Conservation (phyloP, 2,329 filamentous ascomycete species). For the Dothideomycetes sp. region DNA sequence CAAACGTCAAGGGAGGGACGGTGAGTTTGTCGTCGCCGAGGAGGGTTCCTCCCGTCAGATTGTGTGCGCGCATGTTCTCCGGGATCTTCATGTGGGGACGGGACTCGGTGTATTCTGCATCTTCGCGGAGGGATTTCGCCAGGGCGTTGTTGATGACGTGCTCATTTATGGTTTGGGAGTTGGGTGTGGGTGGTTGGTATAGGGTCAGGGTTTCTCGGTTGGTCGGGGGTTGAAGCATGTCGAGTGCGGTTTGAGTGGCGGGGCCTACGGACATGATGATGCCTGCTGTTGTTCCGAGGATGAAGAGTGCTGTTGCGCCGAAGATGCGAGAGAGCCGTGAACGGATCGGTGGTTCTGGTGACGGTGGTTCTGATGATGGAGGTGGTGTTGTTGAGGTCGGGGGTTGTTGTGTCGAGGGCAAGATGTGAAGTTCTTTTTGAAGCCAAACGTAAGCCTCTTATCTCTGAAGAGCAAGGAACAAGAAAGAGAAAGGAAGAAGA, state of each 20-base stretch:
- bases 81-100: constrained; percentile 86
- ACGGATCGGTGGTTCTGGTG: constrained; percentile 2
- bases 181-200: constrained; percentile 50
- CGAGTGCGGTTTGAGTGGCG: constrained; percentile 40
- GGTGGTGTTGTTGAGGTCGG: background rate
- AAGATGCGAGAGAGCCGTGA: constrained; percentile 31
- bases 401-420: too few species aligned
- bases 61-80: constrained; percentile 56
- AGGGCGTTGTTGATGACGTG: constrained; percentile 69
- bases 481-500: background rate
- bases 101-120: constrained; percentile 61
- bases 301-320: constrained; percentile 38
- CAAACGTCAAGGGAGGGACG: constrained; percentile 73
- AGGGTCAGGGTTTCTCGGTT: constrained; percentile 65
- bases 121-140: constrained; percentile 56
- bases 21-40: constrained; percentile 65
- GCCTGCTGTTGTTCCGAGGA: constrained; percentile 44
- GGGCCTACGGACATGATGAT: constrained; percentile 50
- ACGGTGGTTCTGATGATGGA: background rate
- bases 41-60: constrained; percentile 73
- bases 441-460: too few species aligned
- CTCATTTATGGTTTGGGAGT: constrained; percentile 52
- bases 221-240: constrained; percentile 46
- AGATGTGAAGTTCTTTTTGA: too few species aligned
- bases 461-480: too few species aligned